Percentiles rank a stretch among this genome's conserved stretches.
phyloP scores from a whole-genome alignment of 1,284 basidiomycete genomes.

The Abortiporus biennis region DNA sequence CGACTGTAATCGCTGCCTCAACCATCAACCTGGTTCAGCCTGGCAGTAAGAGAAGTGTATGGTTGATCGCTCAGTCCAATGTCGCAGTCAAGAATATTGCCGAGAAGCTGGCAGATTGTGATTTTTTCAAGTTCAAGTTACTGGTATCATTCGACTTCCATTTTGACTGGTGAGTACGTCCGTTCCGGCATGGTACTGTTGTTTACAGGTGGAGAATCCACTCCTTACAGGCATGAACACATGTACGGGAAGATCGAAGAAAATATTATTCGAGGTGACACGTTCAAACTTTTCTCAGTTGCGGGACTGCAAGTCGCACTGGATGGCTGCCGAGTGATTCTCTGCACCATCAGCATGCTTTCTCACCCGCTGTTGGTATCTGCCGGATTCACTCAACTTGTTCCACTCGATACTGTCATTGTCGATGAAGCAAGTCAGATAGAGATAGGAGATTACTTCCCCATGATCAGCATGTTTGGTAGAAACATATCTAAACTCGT shows the following conservation, averaged over 20 bases:
- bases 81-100: slow-evolving; percentile 69
- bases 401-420: slow-evolving; percentile 30
- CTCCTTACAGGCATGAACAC: slow-evolving; percentile 79
- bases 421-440: slow-evolving; percentile 42
- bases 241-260: slow-evolving; percentile 41
- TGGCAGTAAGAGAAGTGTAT: slow-evolving; percentile 43
- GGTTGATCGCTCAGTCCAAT: slow-evolving; percentile 68
- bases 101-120: slow-evolving; percentile 43
- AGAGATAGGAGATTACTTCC: slow-evolving; percentile 45
- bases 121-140: slow-evolving; percentile 44
- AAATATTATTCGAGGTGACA: slow-evolving; percentile 46
- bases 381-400: slow-evolving; percentile 22
- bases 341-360: slow-evolving; percentile 72
- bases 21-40: slow-evolving; percentile 36
- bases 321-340: slow-evolving; percentile 44
- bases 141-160: slow-evolving; percentile 56
- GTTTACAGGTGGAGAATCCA: slow-evolving; percentile 4
- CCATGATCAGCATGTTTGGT: slow-evolving; percentile 41
- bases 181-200: slow-evolving; percentile 4
- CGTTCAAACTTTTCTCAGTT: slow-evolving; percentile 27
- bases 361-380: slow-evolving; percentile 28
- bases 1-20: slow-evolving; percentile 48
- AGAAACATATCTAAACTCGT: slow-evolving; percentile 48
- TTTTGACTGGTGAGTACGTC: slow-evolving; percentile 51
- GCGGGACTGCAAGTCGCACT: slow-evolving; percentile 15